Conservation (phyloP, 768 basidiomycete genomes). For the Hemileccinum rubropunctum region DNA sequence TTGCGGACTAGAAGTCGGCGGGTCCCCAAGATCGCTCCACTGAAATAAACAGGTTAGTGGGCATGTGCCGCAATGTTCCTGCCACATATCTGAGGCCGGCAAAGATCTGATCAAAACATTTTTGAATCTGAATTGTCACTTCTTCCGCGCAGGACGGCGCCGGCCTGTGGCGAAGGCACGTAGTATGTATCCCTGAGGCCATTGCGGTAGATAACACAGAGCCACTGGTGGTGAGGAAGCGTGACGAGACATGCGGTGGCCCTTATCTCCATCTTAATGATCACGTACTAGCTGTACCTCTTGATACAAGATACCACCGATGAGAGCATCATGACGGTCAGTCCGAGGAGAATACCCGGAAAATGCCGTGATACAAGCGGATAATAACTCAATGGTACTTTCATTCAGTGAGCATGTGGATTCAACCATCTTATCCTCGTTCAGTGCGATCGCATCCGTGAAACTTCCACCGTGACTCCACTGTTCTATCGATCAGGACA, state of each 20-base stretch:
- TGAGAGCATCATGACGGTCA: neutral
- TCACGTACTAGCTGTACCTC: neutral
- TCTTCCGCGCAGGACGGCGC: conserved; percentile 3
- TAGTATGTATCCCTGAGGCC: no score
- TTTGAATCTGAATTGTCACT: no score
- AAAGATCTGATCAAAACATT: conserved; percentile 9
- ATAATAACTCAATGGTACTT: neutral
- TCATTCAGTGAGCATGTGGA: conserved; percentile 7
- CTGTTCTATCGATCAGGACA: conserved; percentile 2
- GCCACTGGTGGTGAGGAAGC: no score
- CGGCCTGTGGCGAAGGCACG: conserved; percentile 20
- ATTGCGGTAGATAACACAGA: no score
- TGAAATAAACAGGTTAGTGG: neutral
- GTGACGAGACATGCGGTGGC: neutral
- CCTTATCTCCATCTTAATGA: conserved; percentile 2
- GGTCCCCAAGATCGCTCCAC: neutral
- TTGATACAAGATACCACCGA: neutral
- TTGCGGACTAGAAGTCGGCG: neutral
- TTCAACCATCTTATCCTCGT: neutral
- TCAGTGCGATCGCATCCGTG: conserved; percentile 8
- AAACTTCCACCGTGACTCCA: conserved; percentile 1
- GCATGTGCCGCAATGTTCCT: conserved; percentile 9
- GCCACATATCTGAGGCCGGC: conserved; percentile 9
- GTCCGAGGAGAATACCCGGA: conserved; percentile 1
- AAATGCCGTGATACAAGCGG: conserved; percentile 12